Evolutionary conservation across 768 basidiomycete species (phyloP).

Genomic region (Mrakia gelida): DNA sequence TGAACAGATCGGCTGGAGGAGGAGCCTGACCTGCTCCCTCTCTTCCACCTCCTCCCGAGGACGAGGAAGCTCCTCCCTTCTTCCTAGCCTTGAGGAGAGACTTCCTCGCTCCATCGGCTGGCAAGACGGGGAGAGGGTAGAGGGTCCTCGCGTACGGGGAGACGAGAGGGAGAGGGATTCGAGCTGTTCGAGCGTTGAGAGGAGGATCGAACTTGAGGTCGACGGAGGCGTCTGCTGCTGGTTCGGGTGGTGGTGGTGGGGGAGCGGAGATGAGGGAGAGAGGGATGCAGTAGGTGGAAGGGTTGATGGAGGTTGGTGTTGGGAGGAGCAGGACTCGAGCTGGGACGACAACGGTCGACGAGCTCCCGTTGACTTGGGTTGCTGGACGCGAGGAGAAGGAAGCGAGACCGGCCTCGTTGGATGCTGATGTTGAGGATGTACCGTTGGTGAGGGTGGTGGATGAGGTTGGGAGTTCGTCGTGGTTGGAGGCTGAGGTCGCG

Average conservation of each 20-base stretch:
- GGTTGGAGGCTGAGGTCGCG: neutral
- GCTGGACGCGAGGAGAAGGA: neutral
- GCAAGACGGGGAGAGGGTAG: constrained; percentile 34
- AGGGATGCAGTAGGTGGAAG: neutral
- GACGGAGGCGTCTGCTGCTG: neutral
- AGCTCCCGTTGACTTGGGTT: neutral
- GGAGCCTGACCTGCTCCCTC: neutral
- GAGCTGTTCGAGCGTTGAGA: neutral
- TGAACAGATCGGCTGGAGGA: constrained; percentile 51
- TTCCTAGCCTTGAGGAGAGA: constrained; percentile 17
- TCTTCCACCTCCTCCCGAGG: neutral
- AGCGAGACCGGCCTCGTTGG: no score
- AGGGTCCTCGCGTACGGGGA: constrained; percentile 33
- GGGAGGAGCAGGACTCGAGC: constrained; percentile 2
- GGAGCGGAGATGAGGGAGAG: constrained; percentile 4
- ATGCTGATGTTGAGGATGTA: neutral
- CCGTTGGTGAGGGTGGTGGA: neutral
- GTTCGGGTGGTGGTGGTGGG: neutral
- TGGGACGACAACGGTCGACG: neutral
- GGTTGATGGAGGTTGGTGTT: neutral
- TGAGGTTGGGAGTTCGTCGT: neutral
- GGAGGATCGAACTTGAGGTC: neutral
- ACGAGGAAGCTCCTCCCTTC: neutral
- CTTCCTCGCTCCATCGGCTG: constrained; percentile 24
- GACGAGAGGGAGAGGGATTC: constrained; percentile 29